Percentiles rank a stretch among this genome's conserved stretches.
Evolutionary conservation across 495 filamentous ascomycete species (phyloP).

Genomic region (Xylaria castorea): DNA sequence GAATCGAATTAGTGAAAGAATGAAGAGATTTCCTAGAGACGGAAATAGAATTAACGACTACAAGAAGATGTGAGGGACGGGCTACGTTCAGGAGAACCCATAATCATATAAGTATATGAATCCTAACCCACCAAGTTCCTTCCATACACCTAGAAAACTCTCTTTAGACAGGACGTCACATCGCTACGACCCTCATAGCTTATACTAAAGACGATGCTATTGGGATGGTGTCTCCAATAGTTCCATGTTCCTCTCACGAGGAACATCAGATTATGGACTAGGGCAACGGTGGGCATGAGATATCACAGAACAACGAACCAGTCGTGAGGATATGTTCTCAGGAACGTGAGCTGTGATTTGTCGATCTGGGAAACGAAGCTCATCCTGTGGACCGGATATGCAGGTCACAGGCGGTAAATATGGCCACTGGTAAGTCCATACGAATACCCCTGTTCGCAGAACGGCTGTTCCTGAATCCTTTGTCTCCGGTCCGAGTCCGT

Average conservation of each 20-base stretch:
- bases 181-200: constrained; percentile 6
- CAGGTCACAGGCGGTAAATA: constrained; percentile 22
- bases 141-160: background rate
- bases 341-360: background rate
- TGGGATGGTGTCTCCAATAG: constrained; percentile 8
- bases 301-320: constrained; percentile 16
- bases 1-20: constrained; percentile 8
- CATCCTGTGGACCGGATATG: constrained; percentile 4
- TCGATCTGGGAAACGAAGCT: constrained; percentile 14
- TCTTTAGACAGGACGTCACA: constrained; percentile 9
- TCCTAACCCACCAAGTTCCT: background rate
- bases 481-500: background rate
- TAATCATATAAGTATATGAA: constrained; percentile 17
- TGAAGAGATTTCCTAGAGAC: background rate
- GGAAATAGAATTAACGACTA: background rate
- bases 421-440: constrained; percentile 14
- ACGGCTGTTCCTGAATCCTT: constrained; percentile 22
- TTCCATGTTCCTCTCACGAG: background rate
- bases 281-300: background rate
- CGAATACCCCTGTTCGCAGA: background rate
- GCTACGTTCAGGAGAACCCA: background rate
- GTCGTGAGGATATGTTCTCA: background rate
- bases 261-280: constrained; percentile 9
- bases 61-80: background rate
- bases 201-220: background rate